Conservation (phyloP, 306 rosid genomes). For the Benincasa hispida region DNA sequence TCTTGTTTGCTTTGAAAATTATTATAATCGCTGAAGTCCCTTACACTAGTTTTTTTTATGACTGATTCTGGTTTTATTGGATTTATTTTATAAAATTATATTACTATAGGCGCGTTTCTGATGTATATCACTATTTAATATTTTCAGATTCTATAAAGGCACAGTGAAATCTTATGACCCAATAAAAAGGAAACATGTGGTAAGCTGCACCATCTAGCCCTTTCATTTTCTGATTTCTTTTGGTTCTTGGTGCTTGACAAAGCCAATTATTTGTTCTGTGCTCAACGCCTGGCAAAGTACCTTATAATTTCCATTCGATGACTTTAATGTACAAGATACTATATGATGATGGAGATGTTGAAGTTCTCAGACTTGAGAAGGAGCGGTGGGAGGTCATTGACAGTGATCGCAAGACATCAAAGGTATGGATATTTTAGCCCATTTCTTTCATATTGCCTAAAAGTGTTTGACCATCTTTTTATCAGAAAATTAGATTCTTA, state of each 20-base stretch:
- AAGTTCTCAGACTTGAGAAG: slow-evolving; percentile 41
- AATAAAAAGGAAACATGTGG: slow-evolving; percentile 81
- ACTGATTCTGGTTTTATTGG: slow-evolving; percentile 5
- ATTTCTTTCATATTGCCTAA: slow-evolving; percentile 11
- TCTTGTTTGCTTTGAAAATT: not conserved
- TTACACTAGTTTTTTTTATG: not conserved
- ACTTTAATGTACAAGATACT: slow-evolving; percentile 42
- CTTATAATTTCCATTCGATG: slow-evolving; percentile 10
- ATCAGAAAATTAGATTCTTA: slow-evolving; percentile 21
- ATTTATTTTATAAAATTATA: not conserved
- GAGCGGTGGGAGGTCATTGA: slow-evolving; percentile 52
- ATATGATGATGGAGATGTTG: slow-evolving; percentile 55
- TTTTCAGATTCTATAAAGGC: slow-evolving; percentile 78
- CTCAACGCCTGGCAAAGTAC: not conserved
- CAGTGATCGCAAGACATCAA: slow-evolving; percentile 32
- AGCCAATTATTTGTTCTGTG: not conserved
- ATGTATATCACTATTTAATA: slow-evolving; percentile 12
- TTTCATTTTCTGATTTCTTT: slow-evolving; percentile 6
- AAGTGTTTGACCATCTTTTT: slow-evolving; percentile 12
- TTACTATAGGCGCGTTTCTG: not conserved
- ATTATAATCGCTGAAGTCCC: not conserved
- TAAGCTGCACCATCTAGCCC: slow-evolving; percentile 31
- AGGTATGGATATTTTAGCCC: slow-evolving; percentile 22
- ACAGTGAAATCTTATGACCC: slow-evolving; percentile 76
- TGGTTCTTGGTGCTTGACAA: not conserved